Conservation (phyloP, 768 basidiomycete species). For the Sporobolomyces roseus region DNA sequence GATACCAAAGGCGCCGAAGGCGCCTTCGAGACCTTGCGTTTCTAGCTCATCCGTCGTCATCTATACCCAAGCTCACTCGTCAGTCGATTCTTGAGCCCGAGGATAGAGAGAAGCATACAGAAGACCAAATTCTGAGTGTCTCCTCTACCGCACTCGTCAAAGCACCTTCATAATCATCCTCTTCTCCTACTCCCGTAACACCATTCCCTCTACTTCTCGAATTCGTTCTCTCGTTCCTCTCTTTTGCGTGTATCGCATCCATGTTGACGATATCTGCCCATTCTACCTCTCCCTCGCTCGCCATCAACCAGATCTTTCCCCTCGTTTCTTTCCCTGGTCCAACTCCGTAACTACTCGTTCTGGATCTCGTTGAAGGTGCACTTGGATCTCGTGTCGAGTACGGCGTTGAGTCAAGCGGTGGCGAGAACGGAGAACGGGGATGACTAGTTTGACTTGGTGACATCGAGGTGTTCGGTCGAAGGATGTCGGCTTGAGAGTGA, state of each 20-base stretch:
- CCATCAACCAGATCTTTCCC: slow-evolving; percentile 17
- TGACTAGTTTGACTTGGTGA: neutral
- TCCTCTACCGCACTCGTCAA: slow-evolving; percentile 9
- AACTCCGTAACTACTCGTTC: neutral
- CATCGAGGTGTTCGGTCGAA: neutral
- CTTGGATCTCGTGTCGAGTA: neutral
- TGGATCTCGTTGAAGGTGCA: neutral
- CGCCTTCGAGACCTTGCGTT: neutral
- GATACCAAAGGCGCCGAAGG: neutral
- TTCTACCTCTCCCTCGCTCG: slow-evolving; percentile 3
- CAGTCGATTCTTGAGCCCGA: neutral
- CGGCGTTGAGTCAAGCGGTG: neutral
- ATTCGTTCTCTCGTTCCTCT: neutral
- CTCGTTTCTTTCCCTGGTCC: neutral
- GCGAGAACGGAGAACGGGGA: neutral
- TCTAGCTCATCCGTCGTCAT: neutral
- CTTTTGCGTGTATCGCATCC: neutral
- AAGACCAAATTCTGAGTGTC: neutral
- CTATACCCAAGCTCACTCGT: neutral
- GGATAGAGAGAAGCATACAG: neutral
- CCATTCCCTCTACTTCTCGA: neutral
- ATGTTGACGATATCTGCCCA: slow-evolving; percentile 5
- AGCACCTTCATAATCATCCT: neutral
- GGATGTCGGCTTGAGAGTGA: neutral
- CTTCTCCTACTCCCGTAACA: neutral